These are phyloP conservation scores for Acanthamoeba comandoni DNA, from an alignment of 208 protist genomes.

Conservation along the genomic window DNA sequence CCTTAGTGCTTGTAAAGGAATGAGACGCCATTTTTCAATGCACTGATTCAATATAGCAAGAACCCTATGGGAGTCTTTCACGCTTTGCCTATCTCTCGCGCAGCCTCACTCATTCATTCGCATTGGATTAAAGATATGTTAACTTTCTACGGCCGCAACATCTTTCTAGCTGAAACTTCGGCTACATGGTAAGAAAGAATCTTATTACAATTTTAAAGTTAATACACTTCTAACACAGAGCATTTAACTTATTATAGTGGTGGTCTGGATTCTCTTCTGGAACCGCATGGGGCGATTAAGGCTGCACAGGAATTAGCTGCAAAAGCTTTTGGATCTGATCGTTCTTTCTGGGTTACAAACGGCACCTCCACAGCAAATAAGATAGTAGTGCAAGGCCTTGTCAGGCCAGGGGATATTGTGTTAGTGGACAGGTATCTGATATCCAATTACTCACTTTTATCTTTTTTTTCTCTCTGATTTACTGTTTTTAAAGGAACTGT, in stretches of 20 bases:
- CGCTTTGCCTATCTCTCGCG: constrained; percentile 72
- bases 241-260: too few species aligned
- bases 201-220: too few species aligned
- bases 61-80: constrained; percentile 75
- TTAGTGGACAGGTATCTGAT: constrained; percentile 68
- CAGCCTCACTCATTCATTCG: constrained; percentile 49
- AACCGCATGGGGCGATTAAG: constrained; percentile 77
- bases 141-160: constrained; percentile 71
- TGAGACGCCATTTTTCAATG: constrained; percentile 73
- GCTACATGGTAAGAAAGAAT: too few species aligned
- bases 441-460: not conserved
- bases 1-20: too few species aligned
- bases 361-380: constrained; percentile 78
- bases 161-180: constrained; percentile 74
- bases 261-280: constrained; percentile 78
- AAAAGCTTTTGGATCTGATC: constrained; percentile 68
- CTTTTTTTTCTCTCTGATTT: not conserved
- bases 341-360: constrained; percentile 77
- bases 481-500: constrained; percentile 66
- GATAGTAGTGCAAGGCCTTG: constrained; percentile 75
- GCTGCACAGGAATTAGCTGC: constrained; percentile 76
- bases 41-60: constrained; percentile 59
- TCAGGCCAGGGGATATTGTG: constrained; percentile 74
- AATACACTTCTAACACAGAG: too few species aligned
- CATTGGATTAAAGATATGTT: constrained; percentile 76